Evolutionary conservation across 257 asterid genomes (phyloP).

Genomic region (Coffea eugenioides): DNA sequence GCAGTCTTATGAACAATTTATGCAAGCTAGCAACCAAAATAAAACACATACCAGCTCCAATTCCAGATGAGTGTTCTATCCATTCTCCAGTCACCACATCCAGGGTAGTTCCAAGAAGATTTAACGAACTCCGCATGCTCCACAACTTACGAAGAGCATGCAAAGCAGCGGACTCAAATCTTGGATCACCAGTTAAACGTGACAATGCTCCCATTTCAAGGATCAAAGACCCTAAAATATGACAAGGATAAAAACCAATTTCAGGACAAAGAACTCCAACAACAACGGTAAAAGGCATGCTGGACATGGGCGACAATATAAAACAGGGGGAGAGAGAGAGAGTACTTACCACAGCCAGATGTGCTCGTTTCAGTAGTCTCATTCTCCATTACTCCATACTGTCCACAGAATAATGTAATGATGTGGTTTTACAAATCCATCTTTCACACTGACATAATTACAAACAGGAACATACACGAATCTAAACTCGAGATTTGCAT

Average conservation of each 20-base stretch:
- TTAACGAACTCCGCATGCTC: slow-evolving; percentile 96
- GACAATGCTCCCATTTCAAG: slow-evolving; percentile 99
- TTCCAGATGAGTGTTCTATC: slow-evolving; percentile 91
- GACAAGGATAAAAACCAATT: slow-evolving; percentile 19
- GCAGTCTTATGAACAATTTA: neutral
- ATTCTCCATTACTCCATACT: slow-evolving; percentile 85
- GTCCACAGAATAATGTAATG: slow-evolving; percentile 44
- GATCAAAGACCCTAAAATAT: slow-evolving; percentile 75
- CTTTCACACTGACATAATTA: neutral
- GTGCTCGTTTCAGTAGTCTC: slow-evolving; percentile 98
- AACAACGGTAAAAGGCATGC: slow-evolving; percentile 8
- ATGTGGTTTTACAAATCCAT: slow-evolving; percentile 23
- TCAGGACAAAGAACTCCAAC: slow-evolving; percentile 4
- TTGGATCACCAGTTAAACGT: slow-evolving; percentile 84
- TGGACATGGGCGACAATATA: slow-evolving; percentile 3
- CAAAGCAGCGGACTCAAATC: slow-evolving; percentile 85
- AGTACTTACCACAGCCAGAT: slow-evolving; percentile 83
- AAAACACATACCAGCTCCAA: slow-evolving; percentile 76
- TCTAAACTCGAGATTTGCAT: no score
- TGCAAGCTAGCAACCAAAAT: neutral
- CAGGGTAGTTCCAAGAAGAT: slow-evolving; percentile 90
- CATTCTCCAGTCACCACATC: slow-evolving; percentile 90
- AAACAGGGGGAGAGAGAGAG: slow-evolving; percentile 17
- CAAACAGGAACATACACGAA: neutral
- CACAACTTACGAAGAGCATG: slow-evolving; percentile 89